phyloP scores from a whole-genome alignment of 768 basidiomycete species.

The Lepiota brunneoincarnata region DNA sequence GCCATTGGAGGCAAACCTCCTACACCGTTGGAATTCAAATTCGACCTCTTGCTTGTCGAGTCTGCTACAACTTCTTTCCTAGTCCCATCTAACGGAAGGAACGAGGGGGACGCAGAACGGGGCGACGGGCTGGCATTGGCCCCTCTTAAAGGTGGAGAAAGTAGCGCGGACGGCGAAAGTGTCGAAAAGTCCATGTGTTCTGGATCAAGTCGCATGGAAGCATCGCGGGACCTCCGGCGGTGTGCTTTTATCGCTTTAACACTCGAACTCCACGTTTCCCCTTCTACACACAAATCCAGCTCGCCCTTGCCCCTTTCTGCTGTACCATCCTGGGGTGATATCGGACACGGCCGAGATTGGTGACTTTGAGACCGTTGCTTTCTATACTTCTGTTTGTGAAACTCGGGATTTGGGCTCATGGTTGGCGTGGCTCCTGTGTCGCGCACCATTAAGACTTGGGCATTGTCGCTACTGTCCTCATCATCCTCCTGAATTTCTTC shows the following conservation, averaged over 20 bases:
- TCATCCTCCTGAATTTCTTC: slow-evolving; percentile 13
- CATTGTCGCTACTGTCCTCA: slow-evolving; percentile 15
- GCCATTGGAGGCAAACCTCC: slow-evolving; percentile 29
- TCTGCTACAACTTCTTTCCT: not conserved
- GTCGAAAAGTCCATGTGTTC: slow-evolving; percentile 9
- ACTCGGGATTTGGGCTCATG: slow-evolving; percentile 48
- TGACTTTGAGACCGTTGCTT: slow-evolving; percentile 9
- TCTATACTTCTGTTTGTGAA: slow-evolving; percentile 24
- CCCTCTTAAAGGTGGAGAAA: slow-evolving; percentile 9
- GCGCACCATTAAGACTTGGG: slow-evolving; percentile 38
- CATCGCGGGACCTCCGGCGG: slow-evolving; percentile 23
- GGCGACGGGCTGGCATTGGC: not conserved
- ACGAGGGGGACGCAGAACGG: not conserved
- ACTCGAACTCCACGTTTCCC: slow-evolving; percentile 13
- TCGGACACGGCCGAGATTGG: not conserved
- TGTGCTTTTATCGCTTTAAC: slow-evolving; percentile 16
- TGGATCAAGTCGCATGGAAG: slow-evolving; percentile 12
- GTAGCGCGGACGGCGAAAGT: slow-evolving; percentile 12
- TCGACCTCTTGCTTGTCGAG: slow-evolving; percentile 2
- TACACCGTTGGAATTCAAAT: slow-evolving; percentile 13
- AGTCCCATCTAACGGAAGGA: not conserved
- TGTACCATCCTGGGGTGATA: not conserved
- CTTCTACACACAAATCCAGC: not conserved
- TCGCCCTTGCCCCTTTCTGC: not conserved
- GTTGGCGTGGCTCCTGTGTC: slow-evolving; percentile 50